These are phyloP conservation scores for Ceraceosorus guamensis DNA, from an alignment of 1,284 basidiomycete genomes.

Conservation along the genomic window DNA sequence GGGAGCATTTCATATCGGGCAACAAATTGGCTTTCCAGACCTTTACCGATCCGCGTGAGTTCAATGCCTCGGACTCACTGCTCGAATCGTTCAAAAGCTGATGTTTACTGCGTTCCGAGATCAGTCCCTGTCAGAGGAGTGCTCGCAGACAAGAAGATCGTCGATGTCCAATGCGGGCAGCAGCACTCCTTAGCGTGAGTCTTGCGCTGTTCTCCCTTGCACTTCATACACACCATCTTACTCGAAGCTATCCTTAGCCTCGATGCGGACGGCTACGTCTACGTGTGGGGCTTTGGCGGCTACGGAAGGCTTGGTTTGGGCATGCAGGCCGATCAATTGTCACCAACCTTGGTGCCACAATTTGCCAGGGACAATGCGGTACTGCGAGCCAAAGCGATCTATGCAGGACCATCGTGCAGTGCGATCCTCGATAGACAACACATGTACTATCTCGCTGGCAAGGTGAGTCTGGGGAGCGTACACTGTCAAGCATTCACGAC, in stretches of 20 bases:
- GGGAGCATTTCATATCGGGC: constrained; percentile 74
- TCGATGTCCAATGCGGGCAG: constrained; percentile 73
- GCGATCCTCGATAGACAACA: constrained; percentile 74
- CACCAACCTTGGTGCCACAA: constrained; percentile 33
- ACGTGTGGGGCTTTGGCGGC: constrained; percentile 55
- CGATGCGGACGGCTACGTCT: constrained; percentile 68
- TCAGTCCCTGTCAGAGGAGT: neutral
- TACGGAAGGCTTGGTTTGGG: constrained; percentile 56
- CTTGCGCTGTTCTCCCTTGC: constrained; percentile 52
- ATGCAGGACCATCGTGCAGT: constrained; percentile 73
- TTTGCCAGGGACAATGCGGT: constrained; percentile 54
- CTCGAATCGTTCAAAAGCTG: constrained; percentile 2
- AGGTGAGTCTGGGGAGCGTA: constrained; percentile 46
- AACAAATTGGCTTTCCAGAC: constrained; percentile 75
- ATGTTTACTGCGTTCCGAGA: neutral
- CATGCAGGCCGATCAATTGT: constrained; percentile 66
- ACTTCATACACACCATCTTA: neutral
- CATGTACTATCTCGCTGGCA: constrained; percentile 61
- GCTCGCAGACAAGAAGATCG: constrained; percentile 66
- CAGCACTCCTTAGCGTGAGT: constrained; percentile 75
- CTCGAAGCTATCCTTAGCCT: constrained; percentile 4
- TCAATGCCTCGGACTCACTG: neutral
- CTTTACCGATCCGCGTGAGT: constrained; percentile 65
- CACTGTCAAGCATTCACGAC: too few species aligned
- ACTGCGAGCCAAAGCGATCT: constrained; percentile 62